Evolutionary conservation across 306 rosid species (phyloP).

Genomic region (Trifolium fragiferum): DNA sequence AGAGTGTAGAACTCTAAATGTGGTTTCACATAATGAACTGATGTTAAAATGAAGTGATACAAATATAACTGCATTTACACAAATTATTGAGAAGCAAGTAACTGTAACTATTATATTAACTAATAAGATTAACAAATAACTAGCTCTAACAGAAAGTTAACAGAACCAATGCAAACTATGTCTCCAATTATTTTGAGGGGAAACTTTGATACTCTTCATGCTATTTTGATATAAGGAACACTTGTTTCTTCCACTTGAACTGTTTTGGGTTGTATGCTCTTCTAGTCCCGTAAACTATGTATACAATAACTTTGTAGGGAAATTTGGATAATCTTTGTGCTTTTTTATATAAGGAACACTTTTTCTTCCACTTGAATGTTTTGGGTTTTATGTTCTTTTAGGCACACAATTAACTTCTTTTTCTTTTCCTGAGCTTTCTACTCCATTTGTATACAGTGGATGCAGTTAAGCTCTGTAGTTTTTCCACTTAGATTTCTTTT

Average conservation of each 20-base stretch:
- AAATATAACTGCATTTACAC: too few species aligned
- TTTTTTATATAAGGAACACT: not conserved
- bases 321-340: not conserved
- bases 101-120: too few species aligned
- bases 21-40: too few species aligned
- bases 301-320: not conserved
- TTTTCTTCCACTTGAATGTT: slow-evolving; percentile 28
- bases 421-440: not conserved
- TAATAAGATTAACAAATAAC: too few species aligned
- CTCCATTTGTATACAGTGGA: slow-evolving; percentile 28
- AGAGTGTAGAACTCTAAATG: too few species aligned
- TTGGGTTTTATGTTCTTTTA: slow-evolving; percentile 9
- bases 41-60: too few species aligned
- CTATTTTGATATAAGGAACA: too few species aligned
- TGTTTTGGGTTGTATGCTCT: slow-evolving; percentile 24
- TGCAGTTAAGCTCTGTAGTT: slow-evolving; percentile 24
- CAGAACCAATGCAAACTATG: too few species aligned
- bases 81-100: too few species aligned
- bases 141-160: too few species aligned
- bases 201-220: too few species aligned
- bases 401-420: not conserved
- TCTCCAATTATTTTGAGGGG: too few species aligned
- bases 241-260: slow-evolving; percentile 6
- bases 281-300: not conserved
- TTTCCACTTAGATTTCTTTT: slow-evolving; percentile 29